phyloP scores from a whole-genome alignment of 1,284 basidiomycete genomes.

The Lignosus rhinocerotis region DNA sequence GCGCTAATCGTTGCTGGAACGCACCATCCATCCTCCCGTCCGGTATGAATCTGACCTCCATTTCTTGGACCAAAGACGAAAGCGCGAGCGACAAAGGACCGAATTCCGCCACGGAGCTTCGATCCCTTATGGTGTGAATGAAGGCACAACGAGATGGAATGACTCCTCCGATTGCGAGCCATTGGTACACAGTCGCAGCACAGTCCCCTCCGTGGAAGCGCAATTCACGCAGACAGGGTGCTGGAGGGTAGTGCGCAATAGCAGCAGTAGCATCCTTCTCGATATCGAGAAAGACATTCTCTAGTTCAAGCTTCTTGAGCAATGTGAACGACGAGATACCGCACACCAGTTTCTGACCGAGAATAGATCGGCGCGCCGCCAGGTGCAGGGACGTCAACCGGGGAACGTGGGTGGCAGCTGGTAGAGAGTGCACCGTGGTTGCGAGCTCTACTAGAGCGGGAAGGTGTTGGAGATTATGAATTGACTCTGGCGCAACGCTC shows the following conservation, averaged over 20 bases:
- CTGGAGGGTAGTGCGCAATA: neutral
- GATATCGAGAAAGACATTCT: neutral
- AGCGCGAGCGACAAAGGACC: neutral
- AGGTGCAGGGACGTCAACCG: neutral
- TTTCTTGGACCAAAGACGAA: neutral
- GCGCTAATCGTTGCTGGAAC: neutral
- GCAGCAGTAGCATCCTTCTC: neutral
- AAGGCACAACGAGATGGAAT: neutral
- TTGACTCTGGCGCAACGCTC: neutral
- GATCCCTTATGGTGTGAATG: neutral
- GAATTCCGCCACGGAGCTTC: neutral
- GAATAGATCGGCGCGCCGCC: neutral
- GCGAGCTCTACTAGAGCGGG: neutral
- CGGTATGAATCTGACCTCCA: conserved; percentile 11
- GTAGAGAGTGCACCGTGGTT: neutral
- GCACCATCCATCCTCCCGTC: conserved; percentile 12
- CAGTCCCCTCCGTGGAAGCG: neutral
- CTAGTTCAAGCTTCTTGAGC: conserved; percentile 2
- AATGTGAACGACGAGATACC: neutral
- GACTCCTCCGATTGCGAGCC: neutral
- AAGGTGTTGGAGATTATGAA: neutral
- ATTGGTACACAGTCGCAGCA: neutral
- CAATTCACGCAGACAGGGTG: neutral
- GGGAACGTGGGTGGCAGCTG: neutral
- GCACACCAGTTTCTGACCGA: neutral